Conservation (phyloP, 805 yeast genomes). For the Ogataea minuta region DNA sequence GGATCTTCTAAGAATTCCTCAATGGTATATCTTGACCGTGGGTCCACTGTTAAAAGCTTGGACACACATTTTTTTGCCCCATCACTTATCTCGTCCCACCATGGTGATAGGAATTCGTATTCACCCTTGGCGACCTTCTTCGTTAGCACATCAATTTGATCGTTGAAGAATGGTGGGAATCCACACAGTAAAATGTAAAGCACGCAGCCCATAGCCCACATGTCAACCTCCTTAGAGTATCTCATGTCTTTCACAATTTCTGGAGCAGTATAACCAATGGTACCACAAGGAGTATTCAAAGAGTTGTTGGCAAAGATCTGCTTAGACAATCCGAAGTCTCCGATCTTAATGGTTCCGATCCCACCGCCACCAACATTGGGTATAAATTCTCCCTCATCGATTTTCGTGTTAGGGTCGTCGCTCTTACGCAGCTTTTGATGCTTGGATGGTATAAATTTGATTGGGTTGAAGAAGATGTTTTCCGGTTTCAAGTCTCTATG, state of each 20-base stretch:
- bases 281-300: constrained; percentile 92
- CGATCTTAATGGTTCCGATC: constrained; percentile 83
- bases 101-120: constrained; percentile 71
- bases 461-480: constrained; percentile 64
- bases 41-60: constrained; percentile 68
- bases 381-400: constrained; percentile 83
- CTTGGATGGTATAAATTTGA: constrained; percentile 46
- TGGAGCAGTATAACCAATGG: constrained; percentile 98
- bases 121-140: constrained; percentile 80
- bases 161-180: constrained; percentile 96
- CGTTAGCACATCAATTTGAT: constrained; percentile 67
- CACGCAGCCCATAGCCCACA: constrained; percentile 99
- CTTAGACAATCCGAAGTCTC: constrained; percentile 94
- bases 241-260: constrained; percentile 93
- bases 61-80: constrained; percentile 71
- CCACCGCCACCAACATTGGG: constrained; percentile 90
- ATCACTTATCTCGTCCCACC: constrained; percentile 83
- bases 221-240: constrained; percentile 91
- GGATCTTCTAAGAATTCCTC: constrained; percentile 74
- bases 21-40: constrained; percentile 63
- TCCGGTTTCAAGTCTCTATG: constrained; percentile 86
- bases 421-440: constrained; percentile 46
- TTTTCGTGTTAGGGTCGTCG: constrained; percentile 67
- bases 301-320: constrained; percentile 85
- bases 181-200: constrained; percentile 92